Percentiles rank a stretch among this genome's conserved stretches.
Evolutionary conservation across 139 green algal species (phyloP).

Genomic region (Auxenochlorella protothecoides): DNA sequence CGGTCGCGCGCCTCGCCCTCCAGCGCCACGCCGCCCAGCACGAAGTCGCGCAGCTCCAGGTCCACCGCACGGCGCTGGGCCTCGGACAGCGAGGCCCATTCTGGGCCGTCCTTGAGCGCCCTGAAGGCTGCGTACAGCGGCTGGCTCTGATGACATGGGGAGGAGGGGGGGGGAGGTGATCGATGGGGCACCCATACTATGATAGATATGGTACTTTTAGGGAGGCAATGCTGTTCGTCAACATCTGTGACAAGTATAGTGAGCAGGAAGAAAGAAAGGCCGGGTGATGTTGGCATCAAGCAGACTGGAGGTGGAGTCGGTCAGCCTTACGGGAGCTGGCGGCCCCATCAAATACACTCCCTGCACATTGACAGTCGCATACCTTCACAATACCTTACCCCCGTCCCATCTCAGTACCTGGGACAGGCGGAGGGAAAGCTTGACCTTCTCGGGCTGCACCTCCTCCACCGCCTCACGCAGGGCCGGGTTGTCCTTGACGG

Average conservation of each 20-base stretch:
- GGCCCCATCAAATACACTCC: no score
- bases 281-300: no score
- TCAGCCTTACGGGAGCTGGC: no score
- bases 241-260: no score
- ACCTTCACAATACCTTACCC: no score
- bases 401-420: slow-evolving; percentile 34
- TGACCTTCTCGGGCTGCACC: slow-evolving; percentile 87
- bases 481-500: slow-evolving; percentile 78
- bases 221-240: no score
- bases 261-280: no score
- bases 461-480: slow-evolving; percentile 86
- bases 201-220: no score
- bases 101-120: slow-evolving; percentile 45
- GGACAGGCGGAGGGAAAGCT: slow-evolving; percentile 65
- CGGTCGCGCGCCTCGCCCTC: slow-evolving; percentile 69
- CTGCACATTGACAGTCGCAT: no score
- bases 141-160: slow-evolving; percentile 14
- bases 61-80: slow-evolving; percentile 77
- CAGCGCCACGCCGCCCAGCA: slow-evolving; percentile 80
- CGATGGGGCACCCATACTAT: no score
- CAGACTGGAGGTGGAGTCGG: no score
- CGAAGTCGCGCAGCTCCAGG: slow-evolving; percentile 75
- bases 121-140: slow-evolving; percentile 73
- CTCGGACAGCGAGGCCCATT: slow-evolving; percentile 49
- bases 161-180: not conserved